Evolutionary conservation across 1,284 basidiomycete genomes (phyloP).

Genomic region (Leccinum brunneo-olivaceum): DNA sequence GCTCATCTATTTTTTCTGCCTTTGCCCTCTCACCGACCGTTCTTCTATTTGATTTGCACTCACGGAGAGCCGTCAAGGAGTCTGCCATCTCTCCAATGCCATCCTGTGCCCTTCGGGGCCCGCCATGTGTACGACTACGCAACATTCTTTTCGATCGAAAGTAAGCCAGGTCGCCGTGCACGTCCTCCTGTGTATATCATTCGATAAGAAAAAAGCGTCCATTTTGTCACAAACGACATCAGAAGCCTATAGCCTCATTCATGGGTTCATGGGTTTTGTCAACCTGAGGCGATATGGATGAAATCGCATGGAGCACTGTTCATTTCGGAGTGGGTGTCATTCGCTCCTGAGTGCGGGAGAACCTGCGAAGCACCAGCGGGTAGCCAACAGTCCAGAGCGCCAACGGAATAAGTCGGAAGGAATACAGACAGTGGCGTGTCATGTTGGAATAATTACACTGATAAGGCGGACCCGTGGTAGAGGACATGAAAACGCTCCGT

Average conservation of each 20-base stretch:
- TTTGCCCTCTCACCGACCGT: background rate
- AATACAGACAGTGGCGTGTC: conserved; percentile 1
- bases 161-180: conserved; percentile 8
- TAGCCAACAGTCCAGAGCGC: background rate
- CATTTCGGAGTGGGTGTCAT: conserved; percentile 15
- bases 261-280: background rate
- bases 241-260: conserved; percentile 3
- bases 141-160: background rate
- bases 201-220: conserved; percentile 7
- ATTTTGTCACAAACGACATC: conserved; percentile 2
- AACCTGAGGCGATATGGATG: conserved; percentile 7
- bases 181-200: conserved; percentile 1
- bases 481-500: conserved; percentile 6
- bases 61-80: conserved; percentile 5
- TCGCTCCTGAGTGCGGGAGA: background rate
- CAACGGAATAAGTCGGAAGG: conserved; percentile 4
- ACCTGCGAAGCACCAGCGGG: conserved; percentile 6
- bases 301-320: conserved; percentile 14
- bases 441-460: conserved; percentile 3
- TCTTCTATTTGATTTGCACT: background rate
- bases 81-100: background rate
- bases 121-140: conserved; percentile 1
- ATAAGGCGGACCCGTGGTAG: conserved; percentile 9
- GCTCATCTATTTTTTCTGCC: conserved; percentile 1
- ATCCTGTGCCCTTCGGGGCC: background rate